phyloP scores from a whole-genome alignment of 148 eudicot genomes.

The Spergularia bocconei region DNA sequence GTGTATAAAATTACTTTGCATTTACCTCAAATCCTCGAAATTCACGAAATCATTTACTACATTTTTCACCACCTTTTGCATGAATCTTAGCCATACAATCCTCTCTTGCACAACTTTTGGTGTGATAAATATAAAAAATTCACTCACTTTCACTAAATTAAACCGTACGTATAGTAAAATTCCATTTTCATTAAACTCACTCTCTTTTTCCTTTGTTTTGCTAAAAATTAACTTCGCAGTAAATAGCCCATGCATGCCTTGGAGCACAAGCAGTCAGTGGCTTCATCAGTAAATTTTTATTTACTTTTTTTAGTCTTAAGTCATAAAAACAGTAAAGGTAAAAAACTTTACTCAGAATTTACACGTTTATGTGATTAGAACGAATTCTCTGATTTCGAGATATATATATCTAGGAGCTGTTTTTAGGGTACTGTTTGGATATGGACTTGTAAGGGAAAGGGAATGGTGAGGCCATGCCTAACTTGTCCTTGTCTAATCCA shows the following conservation, averaged over 20 bases:
- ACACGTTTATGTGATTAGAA: not conserved
- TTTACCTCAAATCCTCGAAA: not conserved
- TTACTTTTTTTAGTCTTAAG: not conserved
- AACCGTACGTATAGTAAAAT: conserved; percentile 1
- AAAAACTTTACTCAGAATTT: not conserved
- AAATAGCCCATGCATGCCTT: not conserved
- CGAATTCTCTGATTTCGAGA: conserved; percentile 14
- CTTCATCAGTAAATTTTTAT: not conserved
- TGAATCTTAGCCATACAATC: not conserved
- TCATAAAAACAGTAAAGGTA: not conserved
- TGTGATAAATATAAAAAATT: not conserved
- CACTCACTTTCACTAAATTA: not conserved
- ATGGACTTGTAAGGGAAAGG: conserved; percentile 17
- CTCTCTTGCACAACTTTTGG: not conserved
- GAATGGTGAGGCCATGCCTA: conserved; percentile 10
- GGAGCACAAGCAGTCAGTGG: conserved; percentile 5
- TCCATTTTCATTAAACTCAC: not conserved
- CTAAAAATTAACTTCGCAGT: not conserved
- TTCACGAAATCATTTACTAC: not conserved
- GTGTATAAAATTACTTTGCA: no score
- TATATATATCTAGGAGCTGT: not conserved
- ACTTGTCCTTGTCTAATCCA: conserved; percentile 20
- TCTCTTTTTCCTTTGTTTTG: not conserved
- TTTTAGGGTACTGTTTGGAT: conserved; percentile 17
- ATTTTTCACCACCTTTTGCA: not conserved